These are phyloP conservation scores for Bathelium albidoporum DNA, from an alignment of 495 filamentous ascomycete genomes.

Conservation along the genomic window DNA sequence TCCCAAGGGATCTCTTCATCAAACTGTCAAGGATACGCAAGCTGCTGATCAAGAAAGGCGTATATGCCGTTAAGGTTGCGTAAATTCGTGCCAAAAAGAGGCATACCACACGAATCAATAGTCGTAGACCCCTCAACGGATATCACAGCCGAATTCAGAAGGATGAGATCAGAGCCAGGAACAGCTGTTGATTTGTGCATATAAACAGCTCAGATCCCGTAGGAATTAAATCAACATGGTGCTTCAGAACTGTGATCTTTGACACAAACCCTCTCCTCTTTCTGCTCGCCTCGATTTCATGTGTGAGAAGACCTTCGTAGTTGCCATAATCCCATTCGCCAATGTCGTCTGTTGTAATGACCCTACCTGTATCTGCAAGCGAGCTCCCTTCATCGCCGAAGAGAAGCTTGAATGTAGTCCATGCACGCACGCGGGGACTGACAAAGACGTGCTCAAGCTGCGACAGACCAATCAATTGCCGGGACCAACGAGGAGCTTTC, in stretches of 20 bases:
- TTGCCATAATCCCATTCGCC: conserved; percentile 22
- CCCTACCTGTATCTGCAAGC: neutral
- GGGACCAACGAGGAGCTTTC: conserved; percentile 13
- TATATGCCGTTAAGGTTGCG: no score
- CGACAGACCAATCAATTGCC: conserved; percentile 17
- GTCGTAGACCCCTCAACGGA: no score
- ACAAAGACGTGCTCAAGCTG: conserved; percentile 14
- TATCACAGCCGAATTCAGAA: no score
- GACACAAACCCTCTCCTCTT: conserved; percentile 31
- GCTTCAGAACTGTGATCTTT: no score
- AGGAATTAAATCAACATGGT: no score
- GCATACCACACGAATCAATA: no score
- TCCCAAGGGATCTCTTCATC: conserved; percentile 51
- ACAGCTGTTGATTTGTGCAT: no score
- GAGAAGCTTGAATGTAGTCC: conserved; percentile 15
- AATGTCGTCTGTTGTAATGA: conserved; percentile 14
- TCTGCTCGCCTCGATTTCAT: conserved; percentile 15
- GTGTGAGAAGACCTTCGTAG: conserved; percentile 17
- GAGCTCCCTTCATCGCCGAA: conserved; percentile 3
- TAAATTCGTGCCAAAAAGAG: no score
- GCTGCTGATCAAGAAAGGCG: no score
- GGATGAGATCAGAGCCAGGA: no score
- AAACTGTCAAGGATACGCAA: no score
- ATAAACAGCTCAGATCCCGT: no score
- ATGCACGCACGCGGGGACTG: conserved; percentile 17